Base-by-base conservation (phyloP, 2,329 filamentous ascomycete species). In the Ilyonectria mors-panacis region DNA sequence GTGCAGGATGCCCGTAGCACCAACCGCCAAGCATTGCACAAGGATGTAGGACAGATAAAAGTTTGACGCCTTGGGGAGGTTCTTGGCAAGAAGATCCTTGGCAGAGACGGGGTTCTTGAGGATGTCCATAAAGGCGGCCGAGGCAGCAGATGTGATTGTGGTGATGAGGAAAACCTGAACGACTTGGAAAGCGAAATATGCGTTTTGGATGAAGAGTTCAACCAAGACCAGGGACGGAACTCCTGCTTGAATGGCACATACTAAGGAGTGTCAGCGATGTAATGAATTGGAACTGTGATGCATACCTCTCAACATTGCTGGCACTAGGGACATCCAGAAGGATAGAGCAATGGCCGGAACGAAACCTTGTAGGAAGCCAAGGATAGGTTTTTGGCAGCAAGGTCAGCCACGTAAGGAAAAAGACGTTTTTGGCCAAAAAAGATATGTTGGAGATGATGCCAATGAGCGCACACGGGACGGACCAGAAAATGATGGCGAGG, bases 21-120 rank as follows among this genome's bases (percentile, higher is more conserved):
- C 92, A 68, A 95, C 90, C 1, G 91, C 92, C 65, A 98, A 81
- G 37, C 95, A 97, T 80, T 98, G 96, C 3, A 99, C 89, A 35
- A 98, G 89, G 72, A 99, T 97, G 82, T 98, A 99, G 0, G 81
- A 94, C 21, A 98, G 91, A 81, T 98, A 99, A 78, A 98, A 97
- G 82, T 97, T 98, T 67, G 94, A 95, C 0, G 94, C 91, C 63
- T 89, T 91, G 19, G 96, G 96, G 6, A 99, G 85, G 65, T 93
- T 92, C 17, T 85, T 76, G 1, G 94, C 92, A 4, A 97, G 86
- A 44, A 97, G 81, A 0, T 78, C 81, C 0, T 94, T 89, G 7
- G 90, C 88, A 0, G 82, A 81, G 2, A 83, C 78, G 0, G 94
- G 94, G 4, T 94, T 74, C 0, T 89, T 44, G 15, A 90, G 83